Conservation (phyloP, 2,329 filamentous ascomycete species). For the Xylaria arbuscula region DNA sequence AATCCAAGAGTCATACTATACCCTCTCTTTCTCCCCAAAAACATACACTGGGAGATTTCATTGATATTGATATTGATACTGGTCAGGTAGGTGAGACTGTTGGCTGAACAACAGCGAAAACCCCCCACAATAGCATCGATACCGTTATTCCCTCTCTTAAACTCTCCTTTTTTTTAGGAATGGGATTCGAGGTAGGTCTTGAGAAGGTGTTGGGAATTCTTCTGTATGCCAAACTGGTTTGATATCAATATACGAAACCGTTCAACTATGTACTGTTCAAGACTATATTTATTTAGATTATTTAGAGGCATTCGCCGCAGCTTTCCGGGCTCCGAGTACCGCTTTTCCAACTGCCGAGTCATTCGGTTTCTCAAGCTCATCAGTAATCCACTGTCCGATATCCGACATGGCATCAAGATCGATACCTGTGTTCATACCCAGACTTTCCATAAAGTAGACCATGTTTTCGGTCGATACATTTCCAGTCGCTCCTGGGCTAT, state of each 20-base stretch:
- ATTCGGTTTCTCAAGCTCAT: conserved; percentile 60
- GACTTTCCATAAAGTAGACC: conserved; percentile 60
- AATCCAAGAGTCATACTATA: background rate
- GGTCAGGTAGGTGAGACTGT: background rate
- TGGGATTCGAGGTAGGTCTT: background rate
- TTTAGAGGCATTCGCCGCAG: conserved; percentile 21
- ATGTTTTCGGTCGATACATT: conserved; percentile 66
- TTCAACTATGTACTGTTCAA: conserved; percentile 11
- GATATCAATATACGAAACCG: conserved; percentile 2
- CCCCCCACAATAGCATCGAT: background rate
- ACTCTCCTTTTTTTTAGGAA: background rate
- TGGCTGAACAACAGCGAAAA: background rate
- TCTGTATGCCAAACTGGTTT: background rate
- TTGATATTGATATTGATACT: background rate
- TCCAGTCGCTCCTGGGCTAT: conserved; percentile 74
- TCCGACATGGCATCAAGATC: conserved; percentile 64
- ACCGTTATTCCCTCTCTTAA: background rate
- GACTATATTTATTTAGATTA: background rate
- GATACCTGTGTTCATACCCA: conserved; percentile 70
- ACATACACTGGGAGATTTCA: background rate
- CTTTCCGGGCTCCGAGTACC: conserved; percentile 48
- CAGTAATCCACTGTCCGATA: conserved; percentile 69
- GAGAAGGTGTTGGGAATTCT: background rate
- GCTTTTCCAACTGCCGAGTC: conserved; percentile 51
- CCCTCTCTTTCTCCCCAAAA: too few relatives aligned